Base-by-base conservation (phyloP, 768 basidiomycete genomes). In the Termitomyces sp. region DNA sequence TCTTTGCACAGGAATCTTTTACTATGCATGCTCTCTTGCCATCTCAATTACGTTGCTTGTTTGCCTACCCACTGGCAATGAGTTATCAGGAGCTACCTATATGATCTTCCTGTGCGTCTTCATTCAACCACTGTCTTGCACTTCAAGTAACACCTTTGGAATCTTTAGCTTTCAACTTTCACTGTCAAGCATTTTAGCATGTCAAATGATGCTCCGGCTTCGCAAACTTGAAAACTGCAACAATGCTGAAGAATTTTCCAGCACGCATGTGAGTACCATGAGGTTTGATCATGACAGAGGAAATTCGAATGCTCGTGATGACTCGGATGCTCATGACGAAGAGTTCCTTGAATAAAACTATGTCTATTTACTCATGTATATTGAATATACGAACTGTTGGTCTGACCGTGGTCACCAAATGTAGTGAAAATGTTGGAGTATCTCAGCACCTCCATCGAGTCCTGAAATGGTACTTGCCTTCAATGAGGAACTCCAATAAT, bases 151-250 rank as follows among this genome's bases (percentile, higher is more conserved):
- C n/a, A n/a, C n/a, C n/a, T n/a, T n/a, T n/a, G n/a, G n/a, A n/a
- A n/a, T n/a, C 16, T 26, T 27, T n/a, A 58, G 57, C 24, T 18
- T 58, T 27, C 57, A 58, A 32, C 51, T 58, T 5, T 36, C 57
- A 4, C 16, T 53, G 12, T 39, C 51, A 24, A 53, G 57, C 34
- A 40, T 58, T n/a, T 52, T 58, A 1, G 45, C 51, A 39, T 58
- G 57, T 26, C 33, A 52, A 2, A 48, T 53, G 57, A 27, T 39
- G 39, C 57, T 18, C 18, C 37, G 37, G 5, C 18, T 39, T 39
- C 37, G 14, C 37, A 16, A 39, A n/a, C 37, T 39, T 39, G 18
- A 39, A n/a, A n/a, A n/a, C n/a, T n/a, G n/a, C n/a, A n/a, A n/a
- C n/a, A n/a, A n/a, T n/a, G n/a, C n/a, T n/a, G n/a, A n/a, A n/a